Conservation (phyloP, 1,284 basidiomycete genomes). For the Trametes pubescens region DNA sequence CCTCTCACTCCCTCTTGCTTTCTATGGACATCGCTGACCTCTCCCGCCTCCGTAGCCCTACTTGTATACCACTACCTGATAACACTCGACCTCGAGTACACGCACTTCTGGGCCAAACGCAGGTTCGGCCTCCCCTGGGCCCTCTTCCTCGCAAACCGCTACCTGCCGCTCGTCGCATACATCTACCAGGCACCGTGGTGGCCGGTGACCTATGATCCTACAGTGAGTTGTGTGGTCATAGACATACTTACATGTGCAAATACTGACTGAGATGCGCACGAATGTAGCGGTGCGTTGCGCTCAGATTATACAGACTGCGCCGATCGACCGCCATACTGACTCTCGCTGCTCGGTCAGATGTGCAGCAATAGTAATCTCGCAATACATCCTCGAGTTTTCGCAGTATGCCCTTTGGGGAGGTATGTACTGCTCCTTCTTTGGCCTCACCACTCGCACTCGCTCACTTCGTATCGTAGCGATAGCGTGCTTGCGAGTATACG, state of each 20-base stretch:
- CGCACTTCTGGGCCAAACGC: background rate
- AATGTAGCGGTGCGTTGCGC: background rate
- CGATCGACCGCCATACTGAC: background rate
- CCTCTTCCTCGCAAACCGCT: conserved; percentile 5
- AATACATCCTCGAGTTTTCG: conserved; percentile 5
- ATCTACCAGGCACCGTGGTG: conserved; percentile 4
- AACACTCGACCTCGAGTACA: background rate
- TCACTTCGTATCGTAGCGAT: background rate
- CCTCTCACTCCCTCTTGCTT: no score
- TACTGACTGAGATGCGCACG: background rate
- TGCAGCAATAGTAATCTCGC: background rate
- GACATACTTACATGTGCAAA: background rate
- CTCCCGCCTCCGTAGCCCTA: background rate
- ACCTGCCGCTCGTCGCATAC: background rate
- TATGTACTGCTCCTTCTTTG: background rate
- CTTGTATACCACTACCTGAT: background rate
- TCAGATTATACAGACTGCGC: background rate
- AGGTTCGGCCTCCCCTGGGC: background rate
- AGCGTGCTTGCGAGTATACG: conserved; percentile 2
- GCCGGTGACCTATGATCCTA: background rate
- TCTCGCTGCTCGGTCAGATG: background rate
- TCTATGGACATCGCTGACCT: no score
- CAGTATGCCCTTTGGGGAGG: conserved; percentile 7
- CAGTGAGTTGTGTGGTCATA: background rate
- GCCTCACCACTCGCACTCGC: no score